Evolutionary conservation across 176 grass and related monocot species (phyloP), one percentile per base, ranked within the genome.

Genomic region (Triticum monococcum): DNA sequence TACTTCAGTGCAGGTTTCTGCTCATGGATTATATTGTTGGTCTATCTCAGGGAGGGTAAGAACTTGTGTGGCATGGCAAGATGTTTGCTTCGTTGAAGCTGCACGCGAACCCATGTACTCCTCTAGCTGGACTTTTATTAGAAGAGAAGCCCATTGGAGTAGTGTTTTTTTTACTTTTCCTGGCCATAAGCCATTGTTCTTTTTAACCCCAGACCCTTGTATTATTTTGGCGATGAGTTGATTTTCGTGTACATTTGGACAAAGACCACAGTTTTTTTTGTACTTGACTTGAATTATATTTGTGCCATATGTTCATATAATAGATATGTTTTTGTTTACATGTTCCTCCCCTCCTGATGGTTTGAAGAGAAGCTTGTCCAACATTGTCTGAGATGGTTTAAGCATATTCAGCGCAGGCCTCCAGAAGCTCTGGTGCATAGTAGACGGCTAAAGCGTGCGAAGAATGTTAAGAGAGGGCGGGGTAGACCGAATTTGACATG

Each of bases 1-100:
- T 11, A 24, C 68, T 71, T 50, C 45, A 65, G 48, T 81, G 89
- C 89, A 91, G 89, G 61, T 81, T 81, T 76, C 12, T 68, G 48
- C 35, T 37, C 60, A 41, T 12, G 36, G 84, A 77, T 90, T 76
- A 56, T 64, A 69, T 41, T 40, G 17, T 79, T 84, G 18, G 12
- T 66, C 18, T 72, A 70, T 17, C 54, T 73, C 17, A 66, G 13
- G 37, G 46, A 35, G 37, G 46, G 33, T 68, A 75, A 87, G 16
- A 82, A 78, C 35, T 24, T 60, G 67, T 45, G 67, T 37, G 24
- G 75, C 81, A 84, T 59, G 18, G 54, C 18, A 6, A 26, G 57
- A 68, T 73, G 67, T 67, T 77, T 77, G 46, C 69, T 68, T 84
- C 46, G 17, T 13, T 26, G 48, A 38, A 61, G 87, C 66, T 80